Conservation (phyloP, 441 rosid species). For the Gossypium laxum region DNA sequence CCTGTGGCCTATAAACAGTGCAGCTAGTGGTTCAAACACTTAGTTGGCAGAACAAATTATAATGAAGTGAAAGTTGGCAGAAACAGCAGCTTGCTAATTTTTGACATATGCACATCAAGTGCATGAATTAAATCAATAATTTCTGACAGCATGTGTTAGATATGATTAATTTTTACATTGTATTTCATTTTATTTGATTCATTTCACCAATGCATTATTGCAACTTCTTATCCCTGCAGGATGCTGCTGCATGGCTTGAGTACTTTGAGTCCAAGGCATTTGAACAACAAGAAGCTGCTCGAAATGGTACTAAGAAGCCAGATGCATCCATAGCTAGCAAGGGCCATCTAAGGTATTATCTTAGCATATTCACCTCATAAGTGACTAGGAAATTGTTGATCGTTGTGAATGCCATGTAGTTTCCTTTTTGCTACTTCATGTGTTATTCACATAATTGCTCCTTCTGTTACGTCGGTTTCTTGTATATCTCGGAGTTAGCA, state of each 20-base stretch:
- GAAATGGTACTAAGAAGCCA: slow-evolving; percentile 66
- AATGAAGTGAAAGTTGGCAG: not conserved
- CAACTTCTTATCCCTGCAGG: slow-evolving; percentile 31
- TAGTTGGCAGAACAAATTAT: not conserved
- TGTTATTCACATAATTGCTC: not conserved
- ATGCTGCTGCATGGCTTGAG: slow-evolving; percentile 74
- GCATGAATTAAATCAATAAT: not conserved
- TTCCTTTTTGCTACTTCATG: not conserved
- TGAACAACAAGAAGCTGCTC: slow-evolving; percentile 73
- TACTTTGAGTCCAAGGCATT: slow-evolving; percentile 68
- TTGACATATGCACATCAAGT: not conserved
- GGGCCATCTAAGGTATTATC: slow-evolving; percentile 57
- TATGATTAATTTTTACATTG: not conserved
- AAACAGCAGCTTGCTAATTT: not conserved
- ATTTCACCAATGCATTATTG: not conserved
- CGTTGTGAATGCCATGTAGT: not conserved
- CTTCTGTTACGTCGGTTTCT: not conserved
- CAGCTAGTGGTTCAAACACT: slow-evolving; percentile 3
- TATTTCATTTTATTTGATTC: not conserved
- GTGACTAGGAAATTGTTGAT: slow-evolving; percentile 11
- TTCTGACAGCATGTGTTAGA: not conserved
- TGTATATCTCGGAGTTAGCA: not conserved
- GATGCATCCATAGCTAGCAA: slow-evolving; percentile 75
- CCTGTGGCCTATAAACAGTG: not conserved
- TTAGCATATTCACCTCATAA: not conserved